Evolutionary conservation across 2,329 filamentous ascomycete species (phyloP), one percentile per base, ranked within the genome.

Genomic region (Diaporthe citri): DNA sequence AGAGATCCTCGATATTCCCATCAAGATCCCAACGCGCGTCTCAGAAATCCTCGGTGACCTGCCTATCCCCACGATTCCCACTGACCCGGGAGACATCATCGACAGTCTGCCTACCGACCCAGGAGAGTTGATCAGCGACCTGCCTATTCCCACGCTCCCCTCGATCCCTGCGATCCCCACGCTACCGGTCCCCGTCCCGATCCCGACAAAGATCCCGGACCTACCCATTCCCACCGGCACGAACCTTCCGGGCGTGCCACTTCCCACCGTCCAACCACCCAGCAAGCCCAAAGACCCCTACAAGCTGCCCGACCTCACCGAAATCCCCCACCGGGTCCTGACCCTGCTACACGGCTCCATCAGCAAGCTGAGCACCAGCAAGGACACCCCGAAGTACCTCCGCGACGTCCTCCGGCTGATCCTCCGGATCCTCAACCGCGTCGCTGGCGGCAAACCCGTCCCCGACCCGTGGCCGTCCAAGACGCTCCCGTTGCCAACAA

Each of bases 391-490:
- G 1, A 28, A 7, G 20, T 10, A 13, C 25, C 1, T 74, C 15
- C 73, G 66, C 15, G 13, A 71, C 56, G 10, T 56, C 22, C 56
- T 74, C 4, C 17, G 31, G 34, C 34, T 74, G 13, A 52, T 74
- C 43, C 31, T 36, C 17, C 20, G 70, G 7, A 28, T 74, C 43
- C 34, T 74, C 28, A 28, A 71, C n/a, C 66, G 56, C 25, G 2
- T 74, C 7, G 43, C 20, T 4, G 71, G 71, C 20, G 60, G 71
- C 28, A 20, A 13, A 4, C 15, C 34, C 41, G 28, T 25, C 8
- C 28, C 48, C 25, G 13, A 22, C 4, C 51, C 46, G 13, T 28
- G 22, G 12, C 72, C 56, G 9, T 48, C 64, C 22, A 43, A 43
- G 17, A 43, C 15, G 41, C 17, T 17, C 41, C 17, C 41, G 41